Evolutionary conservation across 2,329 filamentous ascomycete species (phyloP).

Genomic region (Mycosphaerella sp.): DNA sequence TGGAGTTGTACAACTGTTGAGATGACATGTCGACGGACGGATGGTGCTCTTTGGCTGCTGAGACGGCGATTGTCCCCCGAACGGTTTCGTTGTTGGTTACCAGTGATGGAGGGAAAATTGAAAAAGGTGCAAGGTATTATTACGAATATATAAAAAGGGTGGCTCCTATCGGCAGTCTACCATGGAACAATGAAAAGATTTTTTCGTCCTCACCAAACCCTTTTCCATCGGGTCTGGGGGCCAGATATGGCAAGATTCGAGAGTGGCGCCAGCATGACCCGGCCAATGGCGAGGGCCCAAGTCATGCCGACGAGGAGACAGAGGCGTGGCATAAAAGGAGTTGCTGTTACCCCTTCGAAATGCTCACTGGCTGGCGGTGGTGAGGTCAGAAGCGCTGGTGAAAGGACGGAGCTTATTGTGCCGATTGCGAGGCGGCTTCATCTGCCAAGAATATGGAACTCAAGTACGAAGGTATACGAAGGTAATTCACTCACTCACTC

Average conservation of each 20-base stretch:
- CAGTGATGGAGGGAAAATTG: too few species aligned
- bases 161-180: constrained; percentile 12
- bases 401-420: not conserved
- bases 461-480: too few species aligned
- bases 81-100: not conserved
- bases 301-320: constrained; percentile 17
- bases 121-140: not conserved
- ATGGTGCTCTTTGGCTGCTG: not conserved
- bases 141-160: not conserved
- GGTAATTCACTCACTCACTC: too few species aligned
- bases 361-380: constrained; percentile 5
- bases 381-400: constrained; percentile 4
- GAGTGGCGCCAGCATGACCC: constrained; percentile 3
- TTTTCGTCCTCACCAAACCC: constrained; percentile 12
- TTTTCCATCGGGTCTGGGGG: not conserved
- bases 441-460: too few species aligned
- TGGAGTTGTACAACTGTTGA: not conserved
- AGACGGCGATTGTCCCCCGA: not conserved
- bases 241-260: too few species aligned
- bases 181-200: constrained; percentile 16
- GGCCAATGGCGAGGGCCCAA: constrained; percentile 6
- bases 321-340: constrained; percentile 3
- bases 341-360: constrained; percentile 17
- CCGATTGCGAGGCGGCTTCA: too few species aligned
- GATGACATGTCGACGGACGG: not conserved